Conservation (phyloP, 352 stramenopile genomes). For the Discostella stelligera region DNA sequence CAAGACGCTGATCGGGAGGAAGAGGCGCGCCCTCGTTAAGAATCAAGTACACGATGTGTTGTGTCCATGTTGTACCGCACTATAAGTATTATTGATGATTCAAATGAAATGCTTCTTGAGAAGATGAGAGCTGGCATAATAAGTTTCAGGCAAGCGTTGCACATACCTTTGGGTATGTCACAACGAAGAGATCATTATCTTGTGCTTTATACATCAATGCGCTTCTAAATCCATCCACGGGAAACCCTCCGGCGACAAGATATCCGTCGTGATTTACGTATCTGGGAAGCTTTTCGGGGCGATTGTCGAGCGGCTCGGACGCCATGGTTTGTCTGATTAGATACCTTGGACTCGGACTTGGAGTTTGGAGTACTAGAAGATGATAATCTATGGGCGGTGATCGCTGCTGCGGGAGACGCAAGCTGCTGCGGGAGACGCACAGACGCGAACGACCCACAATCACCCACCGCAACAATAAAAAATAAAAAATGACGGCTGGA, state of each 20-base stretch:
- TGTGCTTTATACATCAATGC: constrained; percentile 47
- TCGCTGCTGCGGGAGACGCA: no score
- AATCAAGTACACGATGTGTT: constrained; percentile 59
- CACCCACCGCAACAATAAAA: no score
- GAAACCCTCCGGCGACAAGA: constrained; percentile 52
- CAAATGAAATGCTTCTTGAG: neutral
- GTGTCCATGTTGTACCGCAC: constrained; percentile 58
- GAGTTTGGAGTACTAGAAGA: no score
- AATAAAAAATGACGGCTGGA: no score
- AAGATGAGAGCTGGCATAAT: neutral
- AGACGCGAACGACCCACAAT: no score
- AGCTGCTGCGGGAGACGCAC: no score
- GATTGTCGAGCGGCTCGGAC: constrained; percentile 6
- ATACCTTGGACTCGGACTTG: no score
- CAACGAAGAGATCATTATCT: constrained; percentile 61
- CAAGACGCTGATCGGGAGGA: constrained; percentile 38
- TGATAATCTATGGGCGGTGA: no score
- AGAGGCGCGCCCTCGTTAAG: constrained; percentile 52
- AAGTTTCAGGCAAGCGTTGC: neutral
- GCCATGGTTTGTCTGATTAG: no score
- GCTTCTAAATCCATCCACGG: constrained; percentile 41
- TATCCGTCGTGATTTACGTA: constrained; percentile 56
- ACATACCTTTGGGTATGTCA: constrained; percentile 58
- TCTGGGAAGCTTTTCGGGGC: constrained; percentile 25
- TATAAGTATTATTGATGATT: constrained; percentile 8